Percentiles rank a stretch among this genome's conserved stretches.
phyloP scores from a whole-genome alignment of 108 stramenopile species.

The Cyclotella kingstonii region DNA sequence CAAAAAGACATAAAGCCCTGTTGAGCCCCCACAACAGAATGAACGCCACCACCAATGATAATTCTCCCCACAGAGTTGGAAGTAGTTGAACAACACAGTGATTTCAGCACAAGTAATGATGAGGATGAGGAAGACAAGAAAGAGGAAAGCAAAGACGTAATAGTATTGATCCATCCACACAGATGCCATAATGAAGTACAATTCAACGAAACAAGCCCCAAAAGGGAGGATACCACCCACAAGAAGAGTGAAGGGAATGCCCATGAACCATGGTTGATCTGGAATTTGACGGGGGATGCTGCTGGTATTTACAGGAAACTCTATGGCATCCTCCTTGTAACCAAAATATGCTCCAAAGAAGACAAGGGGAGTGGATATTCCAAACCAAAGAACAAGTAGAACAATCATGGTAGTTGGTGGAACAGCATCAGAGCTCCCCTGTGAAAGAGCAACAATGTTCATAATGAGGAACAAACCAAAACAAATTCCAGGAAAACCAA shows the following conservation, averaged over 20 bases:
- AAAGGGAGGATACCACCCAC: conserved; percentile 98
- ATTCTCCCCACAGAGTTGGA: conserved; percentile 98
- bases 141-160: conserved; percentile 98
- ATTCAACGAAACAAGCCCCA: conserved; percentile 96
- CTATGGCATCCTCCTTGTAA: conserved; percentile 92
- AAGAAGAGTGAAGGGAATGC: conserved; percentile 73
- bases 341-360: conserved; percentile 98
- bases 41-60: conserved; percentile 99
- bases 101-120: conserved; percentile 96
- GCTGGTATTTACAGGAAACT: conserved; percentile 91
- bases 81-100: conserved; percentile 96
- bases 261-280: conserved; percentile 93
- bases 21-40: conserved; percentile 85
- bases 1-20: conserved; percentile 94
- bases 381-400: conserved; percentile 92
- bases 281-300: conserved; percentile 93
- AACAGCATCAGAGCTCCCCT: conserved; percentile 88
- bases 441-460: conserved; percentile 75
- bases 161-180: conserved; percentile 97
- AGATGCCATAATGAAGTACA: conserved; percentile 95
- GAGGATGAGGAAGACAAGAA: conserved; percentile 94
- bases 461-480: conserved; percentile 88
- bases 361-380: conserved; percentile 93
- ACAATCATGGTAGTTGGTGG: conserved; percentile 91
- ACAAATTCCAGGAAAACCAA: conserved; percentile 88